Base-by-base conservation (phyloP, 495 filamentous ascomycete species). In the Penicillium tannophilum region DNA sequence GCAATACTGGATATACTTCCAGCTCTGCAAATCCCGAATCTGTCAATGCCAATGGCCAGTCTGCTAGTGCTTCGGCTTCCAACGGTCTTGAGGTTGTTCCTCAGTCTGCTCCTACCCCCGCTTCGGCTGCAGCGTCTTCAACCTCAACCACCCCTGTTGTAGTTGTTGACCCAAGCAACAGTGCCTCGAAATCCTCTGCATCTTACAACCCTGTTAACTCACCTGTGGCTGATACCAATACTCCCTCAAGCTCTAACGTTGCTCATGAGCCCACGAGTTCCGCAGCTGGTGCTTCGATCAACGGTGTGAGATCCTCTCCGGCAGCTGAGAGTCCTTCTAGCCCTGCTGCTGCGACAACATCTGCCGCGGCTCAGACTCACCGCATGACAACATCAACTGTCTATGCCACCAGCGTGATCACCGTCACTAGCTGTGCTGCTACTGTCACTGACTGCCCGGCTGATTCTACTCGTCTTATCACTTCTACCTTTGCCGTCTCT, bases 361-460 rank as follows among this genome's bases (percentile, higher is more conserved):
- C 62, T 50, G 45, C 73, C n/a, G 52, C 68, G 30, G 44, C 49
- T 6, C 49, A 49, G 56, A 48, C 55, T 17, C 44, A 53, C 7
- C 36, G 55, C 55, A 60, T 76, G 66, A 85, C 82, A 53, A 84
- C 81, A 33, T 87, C 83, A 10, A 87, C 86, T 46, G 73, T 86
- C 16, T 86, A 79, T 66, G 70, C 76, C n/a, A 88, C 86, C 11
- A 79, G 75, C 54, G 74, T 78, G 62, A 72, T 82, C 57, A 87
- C 86, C 5, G 73, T 86, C 65, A 84, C 82, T 4, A 80, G 77
- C 56, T 88, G 84, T 65, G 76, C 78, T 6, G 69, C 85, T 2
- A 78, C 70, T 12, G 79, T 88, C 14, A 83, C 81, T 54, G 69
- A 84, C 65, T 88, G 86, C 74, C 85, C 85, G 5, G 82, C 66